Percentiles rank a stretch among this genome's conserved stretches.
These are phyloP conservation scores for Collybia sordida DNA, from an alignment of 768 basidiomycete species.

Conservation along the genomic window DNA sequence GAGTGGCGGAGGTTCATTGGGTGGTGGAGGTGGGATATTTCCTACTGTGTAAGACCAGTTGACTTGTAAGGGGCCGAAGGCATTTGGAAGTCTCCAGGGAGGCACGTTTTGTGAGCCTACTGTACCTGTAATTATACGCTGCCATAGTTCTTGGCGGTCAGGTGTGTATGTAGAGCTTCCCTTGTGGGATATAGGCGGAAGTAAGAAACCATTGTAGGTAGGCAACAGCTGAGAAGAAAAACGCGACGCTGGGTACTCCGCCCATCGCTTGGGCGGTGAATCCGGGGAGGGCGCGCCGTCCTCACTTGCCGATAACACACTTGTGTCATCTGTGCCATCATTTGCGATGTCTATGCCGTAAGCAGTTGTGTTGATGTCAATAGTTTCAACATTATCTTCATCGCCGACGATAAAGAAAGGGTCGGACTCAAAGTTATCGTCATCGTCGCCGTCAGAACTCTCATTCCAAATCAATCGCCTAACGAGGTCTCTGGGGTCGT, in stretches of 20 bases:
- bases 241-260: conserved; percentile 54
- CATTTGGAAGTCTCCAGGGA: conserved; percentile 14
- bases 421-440: conserved; percentile 16
- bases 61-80: conserved; percentile 6
- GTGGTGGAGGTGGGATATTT: conserved; percentile 1
- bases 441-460: conserved; percentile 25
- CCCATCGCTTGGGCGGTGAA: conserved; percentile 50
- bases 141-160: conserved; percentile 41
- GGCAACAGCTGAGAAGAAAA: conserved; percentile 61
- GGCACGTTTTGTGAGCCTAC: background rate
- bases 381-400: conserved; percentile 32
- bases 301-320: background rate
- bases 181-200: conserved; percentile 31
- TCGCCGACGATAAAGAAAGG: conserved; percentile 39
- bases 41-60: background rate
- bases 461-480: conserved; percentile 46
- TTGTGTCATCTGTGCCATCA: background rate
- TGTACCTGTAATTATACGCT: conserved; percentile 27
- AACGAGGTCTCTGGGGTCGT: conserved; percentile 55
- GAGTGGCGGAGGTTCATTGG: conserved; percentile 8
- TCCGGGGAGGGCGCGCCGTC: conserved; percentile 1
- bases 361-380: conserved; percentile 24
- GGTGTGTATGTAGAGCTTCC: conserved; percentile 29
- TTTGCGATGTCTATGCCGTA: background rate
- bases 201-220: conserved; percentile 40